A percentile compares a stretch with the other conserved stretches of the same genome.
Evolutionary conservation across 805 yeast species (phyloP).

Genomic region (Ogataea polymorpha): DNA sequence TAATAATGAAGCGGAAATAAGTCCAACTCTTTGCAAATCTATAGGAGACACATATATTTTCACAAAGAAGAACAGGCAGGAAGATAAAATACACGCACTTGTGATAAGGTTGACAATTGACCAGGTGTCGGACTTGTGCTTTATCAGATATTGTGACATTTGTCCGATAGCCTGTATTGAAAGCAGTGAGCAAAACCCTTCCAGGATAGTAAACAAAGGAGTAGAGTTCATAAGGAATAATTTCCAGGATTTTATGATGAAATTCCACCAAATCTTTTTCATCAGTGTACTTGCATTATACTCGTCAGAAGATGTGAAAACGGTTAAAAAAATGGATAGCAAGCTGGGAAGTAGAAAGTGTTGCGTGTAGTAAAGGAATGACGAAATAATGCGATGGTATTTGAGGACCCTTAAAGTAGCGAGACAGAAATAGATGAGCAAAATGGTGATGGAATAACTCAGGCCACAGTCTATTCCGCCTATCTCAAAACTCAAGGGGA

Average conservation of each 20-base stretch:
- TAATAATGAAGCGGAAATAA: constrained; percentile 73
- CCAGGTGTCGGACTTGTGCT: constrained; percentile 69
- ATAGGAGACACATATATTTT: constrained; percentile 79
- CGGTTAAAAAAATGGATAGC: constrained; percentile 62
- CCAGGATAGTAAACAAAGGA: constrained; percentile 82
- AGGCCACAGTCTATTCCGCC: constrained; percentile 92
- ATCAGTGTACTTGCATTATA: constrained; percentile 17
- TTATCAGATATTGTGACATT: constrained; percentile 65
- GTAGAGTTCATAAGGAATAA: constrained; percentile 73
- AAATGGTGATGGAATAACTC: constrained; percentile 72
- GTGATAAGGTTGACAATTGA: constrained; percentile 67
- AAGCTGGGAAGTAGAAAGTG: constrained; percentile 80
- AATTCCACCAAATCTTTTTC: constrained; percentile 33
- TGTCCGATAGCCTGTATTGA: constrained; percentile 93
- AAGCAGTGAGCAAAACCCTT: constrained; percentile 88
- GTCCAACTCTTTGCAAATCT: constrained; percentile 57
- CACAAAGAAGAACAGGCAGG: constrained; percentile 73
- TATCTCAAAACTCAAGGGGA: constrained; percentile 90
- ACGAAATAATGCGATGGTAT: constrained; percentile 42
- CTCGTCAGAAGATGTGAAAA: constrained; percentile 40
- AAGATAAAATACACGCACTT: constrained; percentile 73
- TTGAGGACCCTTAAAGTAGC: constrained; percentile 66
- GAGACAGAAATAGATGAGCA: constrained; percentile 63
- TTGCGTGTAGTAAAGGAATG: constrained; percentile 70
- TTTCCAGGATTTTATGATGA: constrained; percentile 65